Percentiles rank a stretch among this genome's conserved stretches.
These are phyloP conservation scores for Porcisia deanei DNA, from an alignment of 208 protist genomes.

Conservation along the genomic window DNA sequence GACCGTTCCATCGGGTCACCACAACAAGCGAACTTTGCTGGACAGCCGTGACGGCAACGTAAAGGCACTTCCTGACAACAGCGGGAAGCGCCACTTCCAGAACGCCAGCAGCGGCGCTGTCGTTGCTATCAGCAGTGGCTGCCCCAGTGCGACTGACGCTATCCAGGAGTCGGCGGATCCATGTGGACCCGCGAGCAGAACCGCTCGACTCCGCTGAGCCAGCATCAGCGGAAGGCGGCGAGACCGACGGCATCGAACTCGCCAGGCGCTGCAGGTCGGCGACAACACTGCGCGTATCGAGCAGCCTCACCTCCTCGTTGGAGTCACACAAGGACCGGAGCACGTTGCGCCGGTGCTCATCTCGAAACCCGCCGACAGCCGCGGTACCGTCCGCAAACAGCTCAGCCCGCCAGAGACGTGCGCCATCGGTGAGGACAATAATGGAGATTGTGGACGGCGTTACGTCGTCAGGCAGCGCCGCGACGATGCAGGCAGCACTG, in stretches of 20 bases:
- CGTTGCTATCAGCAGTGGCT: neutral
- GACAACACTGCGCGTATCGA: slow-evolving; percentile 26
- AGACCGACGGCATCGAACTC: neutral
- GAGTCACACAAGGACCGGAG: slow-evolving; percentile 23
- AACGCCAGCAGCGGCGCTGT: neutral
- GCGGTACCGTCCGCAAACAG: slow-evolving; percentile 51
- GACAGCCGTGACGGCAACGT: slow-evolving; percentile 63
- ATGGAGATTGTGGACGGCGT: slow-evolving; percentile 32
- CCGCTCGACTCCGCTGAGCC: neutral
- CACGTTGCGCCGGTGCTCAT: slow-evolving; percentile 31
- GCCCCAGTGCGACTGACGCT: neutral
- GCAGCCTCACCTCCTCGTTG: slow-evolving; percentile 25
- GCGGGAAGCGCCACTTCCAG: slow-evolving; percentile 5
- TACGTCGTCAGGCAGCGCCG: slow-evolving; percentile 35
- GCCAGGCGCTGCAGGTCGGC: slow-evolving; percentile 22
- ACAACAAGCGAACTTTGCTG: slow-evolving; percentile 53
- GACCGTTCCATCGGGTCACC: slow-evolving; percentile 67
- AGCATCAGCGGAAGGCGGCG: neutral
- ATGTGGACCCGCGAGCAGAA: slow-evolving; percentile 3
- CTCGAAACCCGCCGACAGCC: slow-evolving; percentile 24
- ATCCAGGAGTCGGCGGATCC: slow-evolving; percentile 26
- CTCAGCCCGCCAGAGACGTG: slow-evolving; percentile 58
- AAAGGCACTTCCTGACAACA: slow-evolving; percentile 30
- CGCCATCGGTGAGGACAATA: slow-evolving; percentile 65
- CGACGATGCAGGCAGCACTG: slow-evolving; percentile 43